Base-by-base conservation (phyloP, 768 basidiomycete genomes). In the Mycena alexandri region DNA sequence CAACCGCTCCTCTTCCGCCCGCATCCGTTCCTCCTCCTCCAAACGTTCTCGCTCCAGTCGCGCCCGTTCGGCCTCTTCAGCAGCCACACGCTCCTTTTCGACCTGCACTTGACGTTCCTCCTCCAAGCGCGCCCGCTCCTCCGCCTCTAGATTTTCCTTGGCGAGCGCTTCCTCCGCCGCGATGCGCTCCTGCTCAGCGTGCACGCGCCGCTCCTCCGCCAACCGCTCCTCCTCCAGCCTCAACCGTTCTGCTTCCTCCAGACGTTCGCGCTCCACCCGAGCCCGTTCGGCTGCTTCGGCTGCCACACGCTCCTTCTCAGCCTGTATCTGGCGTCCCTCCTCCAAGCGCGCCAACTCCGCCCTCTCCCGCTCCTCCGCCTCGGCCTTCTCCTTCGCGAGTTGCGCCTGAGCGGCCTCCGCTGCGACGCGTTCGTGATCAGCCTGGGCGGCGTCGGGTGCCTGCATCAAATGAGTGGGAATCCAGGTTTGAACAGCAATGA, bases 141-240 rank as follows among this genome's bases (percentile, higher is more conserved):
- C 38, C 38, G 38, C 38, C 29, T 29, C 29, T 29, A 29, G 29
- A 3, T 50, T 34, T 25, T 52, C 34, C 63, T 58, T 25, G 19
- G 51, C 63, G 19, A 24, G 44, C 16, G 47, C 55, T 34, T 53
- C 42, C 34, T 60, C 50, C 11, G 58, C 65, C 12, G 51, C 65
- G 57, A 61, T 34, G 8, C 61, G 61, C n/a, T 54, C 53, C 34
- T 55, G 22, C 22, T 61, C 60, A 33, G 59, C 59, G 48, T 61
- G 57, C 17, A 33, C 21, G 17, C 57, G 57, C 36, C 21, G 59
- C 33, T 61, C 59, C 36, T 22, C 47, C 21, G 47, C 36, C 36
- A 50, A 41, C 17, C 59, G 59, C 59, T 51, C 59, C 19, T 38
- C 59, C 34, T 60, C 46, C 25, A 58, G 19, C 24, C 43, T 21